Evolutionary conservation across 768 basidiomycete species (phyloP), one percentile per base, ranked within the genome.

Genomic region (Rhodocollybia butyracea): DNA sequence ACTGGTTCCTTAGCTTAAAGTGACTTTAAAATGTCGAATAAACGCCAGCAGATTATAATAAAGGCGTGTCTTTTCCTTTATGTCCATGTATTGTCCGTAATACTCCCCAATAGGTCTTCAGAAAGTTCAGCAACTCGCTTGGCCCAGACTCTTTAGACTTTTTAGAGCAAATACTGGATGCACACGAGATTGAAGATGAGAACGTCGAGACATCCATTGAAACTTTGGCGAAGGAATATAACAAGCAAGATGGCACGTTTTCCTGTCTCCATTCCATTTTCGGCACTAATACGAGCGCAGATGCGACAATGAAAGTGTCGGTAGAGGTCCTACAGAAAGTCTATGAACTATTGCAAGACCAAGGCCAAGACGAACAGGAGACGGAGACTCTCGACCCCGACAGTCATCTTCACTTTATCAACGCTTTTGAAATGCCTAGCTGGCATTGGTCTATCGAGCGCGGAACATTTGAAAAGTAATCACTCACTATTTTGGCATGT

Each of bases 371-470:
- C 27, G 68, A 75, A 7, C 70, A 69, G 34, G 82, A 84, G 60
- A 81, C 81, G 38, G 87, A 89, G 41, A 67, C 80, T 7, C 75
- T 94, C 24, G 91, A 94, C 60, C 86, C 89, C 5, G 87, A 92
- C 30, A 85, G 79, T 39, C 90, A 97, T 66, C 71, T 98, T 27
- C 83, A 85, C 63, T 76, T 98, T 60, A 75, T 98, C 29, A 85
- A 96, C 67, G 88, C 96, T 10, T 96, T 94, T 63, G 94, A 96
- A 50, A 98, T 98, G 94, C 97, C 97, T 1, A 73, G 85, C 12
- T 94, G 94, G 87, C 81, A 88, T 63, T 99, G 92, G 85, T 93
- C 94, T 15, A 73, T 78, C 29, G 91, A 95, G 63, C 76, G 89
- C 56, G 88, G 88, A 43, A 87, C 89, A 1, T 98, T 98, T 64